phyloP scores from a whole-genome alignment of 2,329 filamentous ascomycete genomes.

The Paracoccidioides lutzii region DNA sequence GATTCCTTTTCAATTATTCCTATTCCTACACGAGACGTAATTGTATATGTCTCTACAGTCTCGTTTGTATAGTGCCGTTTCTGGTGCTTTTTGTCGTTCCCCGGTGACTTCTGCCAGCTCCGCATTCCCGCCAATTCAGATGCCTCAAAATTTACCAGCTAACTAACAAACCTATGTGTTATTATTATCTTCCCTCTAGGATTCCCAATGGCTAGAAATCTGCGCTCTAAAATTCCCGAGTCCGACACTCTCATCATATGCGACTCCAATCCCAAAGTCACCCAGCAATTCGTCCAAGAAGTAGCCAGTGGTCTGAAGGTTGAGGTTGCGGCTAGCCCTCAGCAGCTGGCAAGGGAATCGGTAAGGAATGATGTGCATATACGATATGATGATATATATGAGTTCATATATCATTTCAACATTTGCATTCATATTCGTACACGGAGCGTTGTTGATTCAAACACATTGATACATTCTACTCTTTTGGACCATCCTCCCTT shows the following conservation, averaged over 20 bases:
- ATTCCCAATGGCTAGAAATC: conserved; percentile 60
- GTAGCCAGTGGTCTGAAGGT: conserved; percentile 36
- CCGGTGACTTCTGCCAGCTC: neutral
- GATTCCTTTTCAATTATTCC: neutral
- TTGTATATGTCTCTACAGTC: neutral
- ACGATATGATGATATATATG: conserved; percentile 8
- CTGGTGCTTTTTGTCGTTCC: neutral
- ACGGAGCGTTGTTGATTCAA: too few species aligned
- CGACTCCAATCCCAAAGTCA: conserved; percentile 49
- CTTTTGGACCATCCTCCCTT: too few species aligned
- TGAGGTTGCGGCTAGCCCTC: conserved; percentile 42
- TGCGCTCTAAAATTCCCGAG: conserved; percentile 51
- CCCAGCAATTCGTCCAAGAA: conserved; percentile 46
- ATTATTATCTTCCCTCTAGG: conserved; percentile 31
- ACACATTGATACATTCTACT: too few species aligned
- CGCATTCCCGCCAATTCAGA: conserved; percentile 2
- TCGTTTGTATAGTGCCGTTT: neutral
- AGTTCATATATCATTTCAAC: neutral
- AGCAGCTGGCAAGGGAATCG: conserved; percentile 53
- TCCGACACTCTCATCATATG: conserved; percentile 51
- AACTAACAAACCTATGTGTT: conserved; percentile 3
- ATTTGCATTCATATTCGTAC: neutral
- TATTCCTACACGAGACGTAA: neutral
- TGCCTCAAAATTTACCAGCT: conserved; percentile 6
- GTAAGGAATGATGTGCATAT: conserved; percentile 35